A percentile compares a stretch with the other conserved stretches of the same genome.
Evolutionary conservation across 176 grass and related monocot genomes (phyloP).

Genomic region (Phoenix dactylifera): DNA sequence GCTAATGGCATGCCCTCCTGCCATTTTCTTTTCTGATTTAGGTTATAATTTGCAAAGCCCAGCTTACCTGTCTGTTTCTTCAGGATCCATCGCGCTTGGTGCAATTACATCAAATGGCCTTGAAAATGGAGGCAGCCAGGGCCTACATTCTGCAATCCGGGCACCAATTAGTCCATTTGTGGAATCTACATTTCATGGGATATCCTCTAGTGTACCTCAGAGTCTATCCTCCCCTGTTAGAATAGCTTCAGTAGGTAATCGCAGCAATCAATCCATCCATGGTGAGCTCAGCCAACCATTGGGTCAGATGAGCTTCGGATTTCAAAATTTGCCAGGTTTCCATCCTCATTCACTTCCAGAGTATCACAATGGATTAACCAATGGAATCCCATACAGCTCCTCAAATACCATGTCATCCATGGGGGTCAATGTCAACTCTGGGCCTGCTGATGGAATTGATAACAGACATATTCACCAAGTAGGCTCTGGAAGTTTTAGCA

Average conservation of each 20-base stretch:
- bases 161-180: conserved; percentile 48
- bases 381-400: conserved; percentile 40
- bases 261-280: conserved; percentile 26
- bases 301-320: conserved; percentile 48
- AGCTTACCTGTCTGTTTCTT: neutral
- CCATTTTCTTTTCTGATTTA: too few relatives aligned
- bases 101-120: conserved; percentile 25
- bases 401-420: conserved; percentile 36
- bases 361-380: conserved; percentile 49
- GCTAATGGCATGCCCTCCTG: too few relatives aligned
- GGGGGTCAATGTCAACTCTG: conserved; percentile 36
- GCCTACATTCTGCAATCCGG: conserved; percentile 39
- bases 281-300: conserved; percentile 55
- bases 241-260: conserved; percentile 33
- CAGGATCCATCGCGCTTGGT: conserved; percentile 16
- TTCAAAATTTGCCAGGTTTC: conserved; percentile 46
- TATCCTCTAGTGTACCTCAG: conserved; percentile 60
- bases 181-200: conserved; percentile 44
- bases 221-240: conserved; percentile 63
- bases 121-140: conserved; percentile 57
- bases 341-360: conserved; percentile 80
- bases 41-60: too few relatives aligned
- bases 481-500: conserved; percentile 51
- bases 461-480: conserved; percentile 53
- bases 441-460: conserved; percentile 37